Evolutionary conservation across 768 basidiomycete species (phyloP).

Genomic region (Naganishia vaughanmartiniae): DNA sequence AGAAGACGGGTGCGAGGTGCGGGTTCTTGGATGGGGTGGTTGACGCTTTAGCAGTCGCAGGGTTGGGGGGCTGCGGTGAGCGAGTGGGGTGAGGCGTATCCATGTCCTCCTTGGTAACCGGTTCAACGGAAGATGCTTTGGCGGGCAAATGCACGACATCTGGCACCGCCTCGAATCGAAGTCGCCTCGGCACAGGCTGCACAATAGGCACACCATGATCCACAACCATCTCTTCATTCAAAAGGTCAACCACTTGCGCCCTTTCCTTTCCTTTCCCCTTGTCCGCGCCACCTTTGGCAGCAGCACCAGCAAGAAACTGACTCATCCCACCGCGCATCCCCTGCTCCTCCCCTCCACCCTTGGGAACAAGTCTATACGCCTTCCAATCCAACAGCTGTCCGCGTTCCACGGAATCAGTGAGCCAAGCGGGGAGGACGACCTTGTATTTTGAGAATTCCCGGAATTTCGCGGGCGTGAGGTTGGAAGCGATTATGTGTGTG

Average conservation of each 20-base stretch:
- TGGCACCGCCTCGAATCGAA: neutral
- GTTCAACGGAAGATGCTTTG: neutral
- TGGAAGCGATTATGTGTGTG: slow-evolving; percentile 87
- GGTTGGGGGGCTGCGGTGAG: neutral
- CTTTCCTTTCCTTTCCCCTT: slow-evolving; percentile 23
- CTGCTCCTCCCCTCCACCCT: slow-evolving; percentile 44
- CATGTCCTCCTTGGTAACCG: neutral
- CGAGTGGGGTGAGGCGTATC: neutral
- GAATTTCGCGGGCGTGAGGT: slow-evolving; percentile 83
- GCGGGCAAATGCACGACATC: neutral
- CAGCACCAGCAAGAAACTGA: slow-evolving; percentile 23
- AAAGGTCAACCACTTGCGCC: slow-evolving; percentile 21
- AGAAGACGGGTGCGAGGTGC: neutral
- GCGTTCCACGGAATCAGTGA: slow-evolving; percentile 71
- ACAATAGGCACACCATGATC: neutral
- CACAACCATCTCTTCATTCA: slow-evolving; percentile 17
- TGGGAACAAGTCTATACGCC: slow-evolving; percentile 57
- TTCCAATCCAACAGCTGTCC: slow-evolving; percentile 75
- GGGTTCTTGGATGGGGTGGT: neutral
- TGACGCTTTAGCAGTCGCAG: neutral
- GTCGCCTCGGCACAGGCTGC: slow-evolving; percentile 8
- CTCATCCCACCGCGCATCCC: slow-evolving; percentile 44
- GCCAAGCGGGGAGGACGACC: slow-evolving; percentile 83
- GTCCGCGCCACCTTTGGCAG: neutral
- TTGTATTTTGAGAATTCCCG: slow-evolving; percentile 87